Conservation (phyloP, 176 grass and related monocot species). For the Areca catechu region DNA sequence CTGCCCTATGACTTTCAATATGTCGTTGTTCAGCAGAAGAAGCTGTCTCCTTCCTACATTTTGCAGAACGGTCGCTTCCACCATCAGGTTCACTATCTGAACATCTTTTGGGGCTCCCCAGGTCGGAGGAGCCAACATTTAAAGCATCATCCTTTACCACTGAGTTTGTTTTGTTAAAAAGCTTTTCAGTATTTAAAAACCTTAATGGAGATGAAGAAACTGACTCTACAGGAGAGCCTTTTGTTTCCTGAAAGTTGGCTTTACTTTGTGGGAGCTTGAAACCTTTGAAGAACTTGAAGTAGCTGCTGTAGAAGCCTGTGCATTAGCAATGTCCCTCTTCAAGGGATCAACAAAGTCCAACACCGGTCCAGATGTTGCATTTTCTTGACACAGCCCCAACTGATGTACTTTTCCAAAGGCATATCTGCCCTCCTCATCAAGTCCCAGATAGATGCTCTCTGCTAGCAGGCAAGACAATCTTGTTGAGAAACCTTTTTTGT, state of each 20-base stretch:
- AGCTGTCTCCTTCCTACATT: neutral
- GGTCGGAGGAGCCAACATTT: conserved; percentile 40
- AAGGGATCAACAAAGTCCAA: conserved; percentile 26
- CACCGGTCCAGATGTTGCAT: conserved; percentile 21
- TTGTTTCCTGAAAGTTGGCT: conserved; percentile 36
- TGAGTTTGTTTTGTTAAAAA: conserved; percentile 37
- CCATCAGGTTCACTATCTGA: conserved; percentile 38
- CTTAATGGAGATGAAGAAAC: conserved; percentile 64
- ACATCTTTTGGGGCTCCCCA: conserved; percentile 38
- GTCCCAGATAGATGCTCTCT: conserved; percentile 28
- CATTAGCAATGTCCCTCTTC: conserved; percentile 34
- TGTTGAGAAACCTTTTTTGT: conserved; percentile 7
- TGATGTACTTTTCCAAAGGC: conserved; percentile 34
- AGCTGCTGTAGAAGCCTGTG: conserved; percentile 40
- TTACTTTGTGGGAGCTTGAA: conserved; percentile 45
- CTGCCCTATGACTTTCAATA: neutral
- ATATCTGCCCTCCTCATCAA: conserved; percentile 22
- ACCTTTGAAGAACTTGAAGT: conserved; percentile 80
- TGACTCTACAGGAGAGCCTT: conserved; percentile 50
- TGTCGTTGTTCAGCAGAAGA: neutral
- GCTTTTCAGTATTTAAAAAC: conserved; percentile 45
- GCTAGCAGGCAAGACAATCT: conserved; percentile 30
- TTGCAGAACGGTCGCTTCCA: conserved; percentile 4
- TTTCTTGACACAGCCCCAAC: conserved; percentile 11
- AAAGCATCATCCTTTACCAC: conserved; percentile 38